Base-by-base conservation (phyloP, 768 basidiomycete genomes). In the Hemileccinum impolitum region DNA sequence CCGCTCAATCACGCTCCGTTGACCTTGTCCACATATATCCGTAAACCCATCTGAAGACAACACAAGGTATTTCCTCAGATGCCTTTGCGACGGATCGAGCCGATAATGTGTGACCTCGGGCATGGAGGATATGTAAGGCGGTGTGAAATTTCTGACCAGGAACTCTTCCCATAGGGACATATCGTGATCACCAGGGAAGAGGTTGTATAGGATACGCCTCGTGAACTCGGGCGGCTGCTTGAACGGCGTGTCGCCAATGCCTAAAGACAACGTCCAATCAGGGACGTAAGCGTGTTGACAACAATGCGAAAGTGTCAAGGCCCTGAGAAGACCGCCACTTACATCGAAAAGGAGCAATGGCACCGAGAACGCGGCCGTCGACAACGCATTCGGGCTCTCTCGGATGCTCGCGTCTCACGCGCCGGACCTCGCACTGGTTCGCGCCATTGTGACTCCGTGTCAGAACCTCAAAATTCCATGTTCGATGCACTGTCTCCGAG, bases 311-410 rank as follows among this genome's bases (percentile, higher is more conserved):
- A 28, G 36, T 39, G 37, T 48, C 45, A 58, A 61, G 54, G 55
- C 37, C 38, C 42, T 45, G 41, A 75, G 18, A 28, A 15, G n/a
- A 9, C 9, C n/a, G n/a, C n/a, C n/a, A 17, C 81, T 59, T 61
- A 88, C 87, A 85, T 68, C 88, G 77, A 57, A 84, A 85, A 45
- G 87, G 86, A 4, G 87, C 85, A 25, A 90, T 78, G 48, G 85
- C 85, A 47, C 88, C 88, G 44, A 90, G 79, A 43, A 90, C 81
- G 43, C 88, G 75, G 55, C 75, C 72, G 52, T 87, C 80, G 40
- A 81, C 58, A 37, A 87, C 72, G 54, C 83, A 86, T 53, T 84
- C 85, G 14, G 78, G 70, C 66, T 90, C 87, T 39, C 75, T 79
- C 37, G 87, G 84, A 60, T 90, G 88, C 53, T 83, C 81, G 31